A percentile compares a stretch with the other conserved stretches of the same genome.
Evolutionary conservation across 768 basidiomycete genomes (phyloP).

Genomic region (Trametes punicea): DNA sequence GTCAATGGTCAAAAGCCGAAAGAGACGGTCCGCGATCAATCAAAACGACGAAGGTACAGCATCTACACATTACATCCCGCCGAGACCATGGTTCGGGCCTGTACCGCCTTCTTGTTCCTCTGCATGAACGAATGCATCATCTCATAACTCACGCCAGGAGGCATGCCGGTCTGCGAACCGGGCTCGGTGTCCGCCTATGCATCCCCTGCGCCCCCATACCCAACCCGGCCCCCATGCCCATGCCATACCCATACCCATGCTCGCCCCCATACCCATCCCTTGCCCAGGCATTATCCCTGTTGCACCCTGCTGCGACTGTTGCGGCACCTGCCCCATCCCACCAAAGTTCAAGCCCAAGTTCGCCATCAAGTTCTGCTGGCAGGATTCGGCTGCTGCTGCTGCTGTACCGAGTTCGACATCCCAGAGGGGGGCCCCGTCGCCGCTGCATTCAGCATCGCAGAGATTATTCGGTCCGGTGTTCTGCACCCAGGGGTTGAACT

Average conservation of each 20-base stretch:
- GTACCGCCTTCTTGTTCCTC: slow-evolving; percentile 33
- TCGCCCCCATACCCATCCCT: neutral
- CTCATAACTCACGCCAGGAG: slow-evolving; percentile 34
- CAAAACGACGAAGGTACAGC: neutral
- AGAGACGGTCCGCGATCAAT: neutral
- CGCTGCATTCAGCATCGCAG: slow-evolving; percentile 1
- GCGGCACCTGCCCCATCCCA: slow-evolving; percentile 3
- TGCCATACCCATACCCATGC: neutral
- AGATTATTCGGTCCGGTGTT: slow-evolving; percentile 6
- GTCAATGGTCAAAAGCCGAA: no score
- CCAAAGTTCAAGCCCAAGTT: slow-evolving; percentile 12
- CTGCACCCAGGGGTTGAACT: slow-evolving; percentile 12
- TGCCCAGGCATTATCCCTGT: neutral
- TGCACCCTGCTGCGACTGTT: neutral
- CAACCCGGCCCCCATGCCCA: slow-evolving; percentile 1
- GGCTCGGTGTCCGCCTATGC: slow-evolving; percentile 28
- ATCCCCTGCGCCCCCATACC: slow-evolving; percentile 23
- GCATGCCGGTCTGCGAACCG: slow-evolving; percentile 9
- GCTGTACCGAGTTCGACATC: neutral
- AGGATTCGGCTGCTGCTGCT: neutral
- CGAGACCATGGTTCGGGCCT: slow-evolving; percentile 16
- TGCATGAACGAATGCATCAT: slow-evolving; percentile 49
- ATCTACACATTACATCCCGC: slow-evolving; percentile 4
- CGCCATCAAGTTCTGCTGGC: slow-evolving; percentile 2
- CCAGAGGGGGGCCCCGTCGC: neutral